Evolutionary conservation across 2,329 filamentous ascomycete species (phyloP), one percentile per base, ranked within the genome.

Genomic region (Periconia macrospinosa): DNA sequence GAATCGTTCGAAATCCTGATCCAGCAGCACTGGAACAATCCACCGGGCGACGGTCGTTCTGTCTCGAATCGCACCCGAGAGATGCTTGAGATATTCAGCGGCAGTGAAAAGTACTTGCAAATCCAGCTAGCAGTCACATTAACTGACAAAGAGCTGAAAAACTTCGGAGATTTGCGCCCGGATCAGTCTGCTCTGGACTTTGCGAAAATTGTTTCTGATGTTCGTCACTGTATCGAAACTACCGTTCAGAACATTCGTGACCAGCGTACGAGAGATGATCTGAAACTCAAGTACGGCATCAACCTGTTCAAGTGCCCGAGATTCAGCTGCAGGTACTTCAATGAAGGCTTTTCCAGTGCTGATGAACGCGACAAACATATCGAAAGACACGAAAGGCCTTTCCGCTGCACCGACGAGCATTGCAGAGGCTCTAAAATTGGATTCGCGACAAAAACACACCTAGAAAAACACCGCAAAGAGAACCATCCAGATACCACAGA

Each of bases 251-350:
- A 27, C 23, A 8, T 27, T 27, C 23, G 23, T 27, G 23, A 27
- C 23, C 23, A 27, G 23, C 23, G 8, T 27, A 40, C 51, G 30
- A 30, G 23, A n/a, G 17, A 27, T 27, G 23, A 27, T 27, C 23
- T 55, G 17, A n/a, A 53, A 47, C 37, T 17, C 8, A 53, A 57
- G 30, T 59, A 59, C 45, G 54, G 56, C 20, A 27, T 17, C 8
- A 27, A 46, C 45, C 23, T 58, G 13, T 61, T 58, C 44, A 57
- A 50, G 37, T 61, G 59, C 41, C 48, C 57, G 10, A 47, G 54
- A 33, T 54, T 59, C 30, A 61, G 52, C 55, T 61, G 59, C 46
- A 40, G 47, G 10, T 59, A 46, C 40, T 61, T 59, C 47, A 53
- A 51, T 13, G 20, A 42, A 6, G 59, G 59, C 11, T 61, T 57